Percentiles rank a stretch among this genome's conserved stretches.
phyloP scores from a whole-genome alignment of 495 filamentous ascomycete species.

The Evernia prunastri region DNA sequence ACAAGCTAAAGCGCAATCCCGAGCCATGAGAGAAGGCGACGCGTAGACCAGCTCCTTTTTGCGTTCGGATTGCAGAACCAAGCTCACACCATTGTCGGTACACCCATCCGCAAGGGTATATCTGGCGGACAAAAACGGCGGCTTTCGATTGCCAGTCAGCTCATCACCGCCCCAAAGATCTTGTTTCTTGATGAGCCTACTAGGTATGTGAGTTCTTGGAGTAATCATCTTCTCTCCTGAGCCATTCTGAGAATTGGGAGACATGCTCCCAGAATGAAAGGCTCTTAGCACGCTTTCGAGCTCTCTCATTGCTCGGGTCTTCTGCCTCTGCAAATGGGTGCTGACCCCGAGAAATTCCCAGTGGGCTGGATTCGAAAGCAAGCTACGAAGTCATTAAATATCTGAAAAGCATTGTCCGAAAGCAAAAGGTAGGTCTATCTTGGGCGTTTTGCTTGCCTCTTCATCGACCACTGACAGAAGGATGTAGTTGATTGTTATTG shows the following conservation, averaged over 20 bases:
- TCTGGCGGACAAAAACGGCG: conserved; percentile 75
- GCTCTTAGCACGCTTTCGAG: not conserved
- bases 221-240: not conserved
- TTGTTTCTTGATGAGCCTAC: conserved; percentile 80
- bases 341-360: not conserved
- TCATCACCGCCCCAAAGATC: conserved; percentile 72
- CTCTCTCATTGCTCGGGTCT: not conserved
- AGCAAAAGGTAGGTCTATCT: not conserved
- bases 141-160: conserved; percentile 67
- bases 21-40: conserved; percentile 11
- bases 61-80: conserved; percentile 60
- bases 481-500: conserved; percentile 33
- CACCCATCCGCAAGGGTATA: conserved; percentile 71
- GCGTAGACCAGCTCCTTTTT: conserved; percentile 50
- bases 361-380: conserved; percentile 65
- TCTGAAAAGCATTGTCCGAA: conserved; percentile 49
- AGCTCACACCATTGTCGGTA: conserved; percentile 62
- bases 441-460: not conserved
- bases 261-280: not conserved
- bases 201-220: conserved; percentile 21
- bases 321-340: not conserved
- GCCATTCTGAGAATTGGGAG: not conserved
- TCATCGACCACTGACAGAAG: not conserved
- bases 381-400: conserved; percentile 63
- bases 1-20: not conserved